Evolutionary conservation across 257 asterid genomes (phyloP).

Genomic region (Solanum sparsipilum): DNA sequence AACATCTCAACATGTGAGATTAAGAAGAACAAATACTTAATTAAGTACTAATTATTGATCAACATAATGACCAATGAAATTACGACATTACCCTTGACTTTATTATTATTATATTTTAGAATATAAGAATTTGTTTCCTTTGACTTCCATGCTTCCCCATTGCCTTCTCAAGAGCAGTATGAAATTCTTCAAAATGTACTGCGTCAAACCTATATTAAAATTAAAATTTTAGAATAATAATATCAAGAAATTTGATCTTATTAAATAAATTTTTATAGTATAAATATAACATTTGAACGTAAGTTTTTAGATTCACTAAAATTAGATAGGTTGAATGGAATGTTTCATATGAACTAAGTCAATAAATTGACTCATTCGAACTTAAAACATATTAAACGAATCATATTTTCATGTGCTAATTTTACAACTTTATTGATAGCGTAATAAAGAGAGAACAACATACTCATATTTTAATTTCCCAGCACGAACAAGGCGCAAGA

Average conservation of each 20-base stretch:
- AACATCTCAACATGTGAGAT: not conserved
- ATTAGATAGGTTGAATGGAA: not conserved
- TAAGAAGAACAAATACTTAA: not conserved
- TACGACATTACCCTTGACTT: not conserved
- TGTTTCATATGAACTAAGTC: not conserved
- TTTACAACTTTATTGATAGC: not conserved
- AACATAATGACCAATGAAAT: not conserved
- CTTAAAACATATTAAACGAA: not conserved
- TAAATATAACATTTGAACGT: not conserved
- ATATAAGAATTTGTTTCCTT: conserved; percentile 68
- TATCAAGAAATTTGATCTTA: not conserved
- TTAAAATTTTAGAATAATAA: not conserved
- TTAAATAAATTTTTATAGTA: not conserved
- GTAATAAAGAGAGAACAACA: conserved; percentile 3
- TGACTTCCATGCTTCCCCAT: conserved; percentile 80
- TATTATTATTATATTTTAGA: conserved; percentile 9
- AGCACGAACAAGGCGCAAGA: conserved; percentile 41
- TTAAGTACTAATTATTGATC: not conserved
- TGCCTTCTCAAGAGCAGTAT: conserved; percentile 58
- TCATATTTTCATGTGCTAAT: not conserved
- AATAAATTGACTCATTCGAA: not conserved
- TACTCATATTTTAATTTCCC: conserved; percentile 80
- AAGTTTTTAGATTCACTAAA: not conserved
- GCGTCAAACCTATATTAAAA: conserved; percentile 61
- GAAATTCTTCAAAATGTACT: conserved; percentile 47